Evolutionary conservation across 2,329 filamentous ascomycete species (phyloP).

Genomic region (Dactylonectria macrodidyma): DNA sequence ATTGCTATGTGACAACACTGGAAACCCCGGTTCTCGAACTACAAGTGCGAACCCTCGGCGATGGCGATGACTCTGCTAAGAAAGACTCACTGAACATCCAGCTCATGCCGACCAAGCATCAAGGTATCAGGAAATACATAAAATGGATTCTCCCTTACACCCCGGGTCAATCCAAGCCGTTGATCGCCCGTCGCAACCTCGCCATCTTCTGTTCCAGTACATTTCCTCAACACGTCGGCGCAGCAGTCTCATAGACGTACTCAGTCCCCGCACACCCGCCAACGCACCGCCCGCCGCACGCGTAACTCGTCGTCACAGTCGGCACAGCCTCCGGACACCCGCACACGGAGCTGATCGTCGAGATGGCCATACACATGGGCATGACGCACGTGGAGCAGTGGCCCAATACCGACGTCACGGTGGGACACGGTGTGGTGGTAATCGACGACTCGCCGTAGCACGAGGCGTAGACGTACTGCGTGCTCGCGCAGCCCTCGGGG

Average conservation of each 20-base stretch:
- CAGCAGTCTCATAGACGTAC: slow-evolving; percentile 46
- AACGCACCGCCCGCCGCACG: slow-evolving; percentile 45
- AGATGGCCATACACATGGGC: slow-evolving; percentile 49
- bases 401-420: slow-evolving; percentile 50
- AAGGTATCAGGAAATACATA: too few species aligned
- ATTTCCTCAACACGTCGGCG: slow-evolving; percentile 12
- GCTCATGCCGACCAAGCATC: background rate
- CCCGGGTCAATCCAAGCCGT: too few species aligned
- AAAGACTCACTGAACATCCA: background rate
- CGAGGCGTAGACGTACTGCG: slow-evolving; percentile 43
- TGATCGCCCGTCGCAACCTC: too few species aligned
- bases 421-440: slow-evolving; percentile 48
- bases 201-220: too few species aligned
- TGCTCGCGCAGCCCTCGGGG: slow-evolving; percentile 43
- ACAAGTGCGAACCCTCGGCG: background rate
- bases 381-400: slow-evolving; percentile 54
- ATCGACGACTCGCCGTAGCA: slow-evolving; percentile 30
- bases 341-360: slow-evolving; percentile 51
- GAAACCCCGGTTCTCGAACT: background rate
- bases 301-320: slow-evolving; percentile 48
- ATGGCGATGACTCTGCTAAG: slow-evolving; percentile 8
- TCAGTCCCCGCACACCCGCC: slow-evolving; percentile 49
- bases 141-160: too few species aligned
- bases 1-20: background rate
- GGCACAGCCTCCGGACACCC: slow-evolving; percentile 51